Percentiles rank a stretch among this genome's conserved stretches.
Conservation (phyloP, 306 rosid species). For the Carpinus fangiana region DNA sequence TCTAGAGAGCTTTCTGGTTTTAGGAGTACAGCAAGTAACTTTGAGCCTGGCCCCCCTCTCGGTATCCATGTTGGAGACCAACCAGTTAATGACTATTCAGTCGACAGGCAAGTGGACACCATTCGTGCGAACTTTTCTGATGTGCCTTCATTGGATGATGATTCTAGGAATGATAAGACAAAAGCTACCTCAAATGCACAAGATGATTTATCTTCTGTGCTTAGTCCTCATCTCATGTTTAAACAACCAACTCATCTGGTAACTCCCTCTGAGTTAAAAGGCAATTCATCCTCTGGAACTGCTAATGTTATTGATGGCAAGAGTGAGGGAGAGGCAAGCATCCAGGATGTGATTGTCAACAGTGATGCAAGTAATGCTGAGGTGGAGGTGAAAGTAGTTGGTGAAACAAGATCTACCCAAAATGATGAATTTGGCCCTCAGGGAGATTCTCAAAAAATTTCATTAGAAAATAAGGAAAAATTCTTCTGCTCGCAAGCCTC, state of each 20-base stretch:
- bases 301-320: slow-evolving; percentile 56
- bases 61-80: slow-evolving; percentile 66
- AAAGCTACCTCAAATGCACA: slow-evolving; percentile 41
- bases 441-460: slow-evolving; percentile 50
- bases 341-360: slow-evolving; percentile 66
- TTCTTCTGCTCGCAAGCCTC: slow-evolving; percentile 91
- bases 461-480: slow-evolving; percentile 65
- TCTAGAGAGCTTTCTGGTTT: slow-evolving; percentile 82
- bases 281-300: slow-evolving; percentile 67
- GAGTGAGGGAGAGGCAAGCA: slow-evolving; percentile 64
- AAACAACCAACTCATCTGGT: slow-evolving; percentile 94
- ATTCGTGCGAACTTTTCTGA: slow-evolving; percentile 62
- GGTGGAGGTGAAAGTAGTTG: slow-evolving; percentile 82
- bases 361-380: slow-evolving; percentile 65
- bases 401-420: slow-evolving; percentile 68
- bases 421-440: slow-evolving; percentile 54
- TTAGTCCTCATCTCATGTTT: slow-evolving; percentile 55
- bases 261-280: slow-evolving; percentile 86
- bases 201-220: slow-evolving; percentile 67
- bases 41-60: slow-evolving; percentile 41
- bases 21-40: slow-evolving; percentile 59
- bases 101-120: slow-evolving; percentile 71
- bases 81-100: slow-evolving; percentile 59
- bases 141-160: slow-evolving; percentile 50
- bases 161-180: slow-evolving; percentile 55